These are phyloP conservation scores for Nicotiana paniculata DNA, from an alignment of 257 asterid species.

Conservation along the genomic window DNA sequence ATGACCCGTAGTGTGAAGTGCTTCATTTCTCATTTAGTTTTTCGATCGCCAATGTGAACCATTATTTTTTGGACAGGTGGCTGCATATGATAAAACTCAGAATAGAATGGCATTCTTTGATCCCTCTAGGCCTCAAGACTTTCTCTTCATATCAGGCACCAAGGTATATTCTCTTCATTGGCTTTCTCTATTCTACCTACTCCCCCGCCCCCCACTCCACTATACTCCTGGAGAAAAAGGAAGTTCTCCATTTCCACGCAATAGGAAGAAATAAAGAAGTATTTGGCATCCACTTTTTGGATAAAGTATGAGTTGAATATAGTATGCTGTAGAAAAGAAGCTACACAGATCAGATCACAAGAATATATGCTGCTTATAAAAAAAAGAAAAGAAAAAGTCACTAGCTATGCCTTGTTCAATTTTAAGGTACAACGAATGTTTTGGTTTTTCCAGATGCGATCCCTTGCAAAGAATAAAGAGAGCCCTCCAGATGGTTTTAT, in stretches of 20 bases:
- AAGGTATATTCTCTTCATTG: conserved; percentile 38
- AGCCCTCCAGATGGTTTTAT: conserved; percentile 93
- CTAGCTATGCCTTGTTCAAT: not conserved
- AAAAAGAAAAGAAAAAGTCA: not conserved
- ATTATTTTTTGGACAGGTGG: conserved; percentile 46
- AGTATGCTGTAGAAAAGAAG: not conserved
- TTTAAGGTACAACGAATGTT: not conserved
- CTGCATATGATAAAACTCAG: conserved; percentile 88
- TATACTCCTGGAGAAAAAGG: not conserved
- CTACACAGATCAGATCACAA: not conserved
- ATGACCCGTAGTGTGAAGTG: not conserved
- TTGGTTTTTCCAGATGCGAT: conserved; percentile 57
- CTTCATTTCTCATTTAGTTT: not conserved
- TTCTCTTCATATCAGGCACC: conserved; percentile 89
- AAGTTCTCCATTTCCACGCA: not conserved
- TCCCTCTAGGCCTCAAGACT: conserved; percentile 85
- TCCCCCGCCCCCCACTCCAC: not conserved
- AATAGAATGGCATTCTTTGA: conserved; percentile 92
- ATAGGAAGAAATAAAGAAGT: not conserved
- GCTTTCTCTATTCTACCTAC: not conserved
- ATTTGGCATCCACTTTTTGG: not conserved
- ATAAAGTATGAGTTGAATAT: not conserved
- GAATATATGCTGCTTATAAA: not conserved
- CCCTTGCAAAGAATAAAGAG: conserved; percentile 79
- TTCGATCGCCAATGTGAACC: not conserved